Conservation (phyloP, 768 basidiomycete species). For the Chalciporus chontae region DNA sequence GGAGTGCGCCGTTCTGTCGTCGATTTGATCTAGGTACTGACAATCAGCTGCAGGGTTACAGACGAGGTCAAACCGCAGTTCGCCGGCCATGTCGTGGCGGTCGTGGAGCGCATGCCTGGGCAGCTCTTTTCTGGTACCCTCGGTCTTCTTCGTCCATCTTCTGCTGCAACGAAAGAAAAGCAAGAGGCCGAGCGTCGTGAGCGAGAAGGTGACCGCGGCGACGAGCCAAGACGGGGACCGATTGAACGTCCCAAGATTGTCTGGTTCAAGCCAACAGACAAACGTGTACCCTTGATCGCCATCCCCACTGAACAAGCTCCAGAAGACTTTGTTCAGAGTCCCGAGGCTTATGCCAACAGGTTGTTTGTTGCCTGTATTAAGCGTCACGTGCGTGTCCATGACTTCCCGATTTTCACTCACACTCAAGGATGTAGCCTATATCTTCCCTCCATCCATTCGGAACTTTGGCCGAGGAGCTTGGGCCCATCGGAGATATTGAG, state of each 20-base stretch:
- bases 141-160: conserved; percentile 91
- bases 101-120: conserved; percentile 98
- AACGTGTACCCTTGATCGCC: conserved; percentile 96
- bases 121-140: conserved; percentile 98
- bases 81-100: conserved; percentile 99
- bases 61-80: conserved; percentile 98
- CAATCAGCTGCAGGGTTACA: conserved; percentile 62
- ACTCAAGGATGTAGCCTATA: conserved; percentile 55
- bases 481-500: conserved; percentile 97
- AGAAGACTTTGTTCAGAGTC: conserved; percentile 90
- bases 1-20: conserved; percentile 52
- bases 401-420: conserved; percentile 13
- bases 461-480: conserved; percentile 95
- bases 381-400: conserved; percentile 69
- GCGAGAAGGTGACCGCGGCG: conserved; percentile 89
- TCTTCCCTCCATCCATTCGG: conserved; percentile 99
- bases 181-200: conserved; percentile 97
- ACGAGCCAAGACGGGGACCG: conserved; percentile 73
- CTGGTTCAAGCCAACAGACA: conserved; percentile 99
- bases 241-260: conserved; percentile 97
- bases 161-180: conserved; percentile 97
- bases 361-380: conserved; percentile 98
- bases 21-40: conserved; percentile 6
- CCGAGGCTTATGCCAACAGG: conserved; percentile 85
- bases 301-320: conserved; percentile 99